Conservation (phyloP, 2,329 filamentous ascomycete species). For the Penicillium rolfsii region DNA sequence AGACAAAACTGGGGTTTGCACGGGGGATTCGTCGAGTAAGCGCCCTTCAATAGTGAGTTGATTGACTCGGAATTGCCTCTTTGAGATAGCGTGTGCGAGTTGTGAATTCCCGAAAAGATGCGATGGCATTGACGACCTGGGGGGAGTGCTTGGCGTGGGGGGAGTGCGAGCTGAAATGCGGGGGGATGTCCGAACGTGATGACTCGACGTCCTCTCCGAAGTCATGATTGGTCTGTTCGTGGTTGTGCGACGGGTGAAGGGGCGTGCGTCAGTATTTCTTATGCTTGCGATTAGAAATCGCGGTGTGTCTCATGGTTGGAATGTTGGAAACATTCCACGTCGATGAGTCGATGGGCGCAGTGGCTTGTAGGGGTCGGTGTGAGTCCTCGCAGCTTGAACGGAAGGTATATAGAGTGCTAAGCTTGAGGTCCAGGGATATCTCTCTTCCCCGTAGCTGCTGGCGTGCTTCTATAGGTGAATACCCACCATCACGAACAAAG, state of each 20-base stretch:
- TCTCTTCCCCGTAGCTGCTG: neutral
- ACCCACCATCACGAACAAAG: neutral
- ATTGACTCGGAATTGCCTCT: neutral
- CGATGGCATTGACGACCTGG: neutral
- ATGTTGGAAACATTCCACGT: neutral
- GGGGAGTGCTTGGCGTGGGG: constrained; percentile 4
- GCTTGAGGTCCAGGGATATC: no score
- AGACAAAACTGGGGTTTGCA: neutral
- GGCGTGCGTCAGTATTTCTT: no score
- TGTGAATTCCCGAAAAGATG: neutral
- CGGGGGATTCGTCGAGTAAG: neutral
- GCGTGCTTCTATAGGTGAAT: neutral
- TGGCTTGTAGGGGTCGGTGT: neutral
- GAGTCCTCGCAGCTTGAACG: neutral
- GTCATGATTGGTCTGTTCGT: neutral
- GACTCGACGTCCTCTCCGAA: neutral
- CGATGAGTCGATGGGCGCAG: neutral
- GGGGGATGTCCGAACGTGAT: neutral
- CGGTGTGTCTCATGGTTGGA: neutral
- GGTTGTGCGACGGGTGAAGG: neutral
- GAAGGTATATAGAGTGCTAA: neutral
- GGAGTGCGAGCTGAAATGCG: neutral
- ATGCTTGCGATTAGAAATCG: neutral
- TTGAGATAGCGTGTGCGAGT: neutral
- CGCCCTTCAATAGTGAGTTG: neutral